Evolutionary conservation across 352 stramenopile genomes (phyloP), one percentile per base, ranked within the genome.

Genomic region (Phytophthora palmivora): DNA sequence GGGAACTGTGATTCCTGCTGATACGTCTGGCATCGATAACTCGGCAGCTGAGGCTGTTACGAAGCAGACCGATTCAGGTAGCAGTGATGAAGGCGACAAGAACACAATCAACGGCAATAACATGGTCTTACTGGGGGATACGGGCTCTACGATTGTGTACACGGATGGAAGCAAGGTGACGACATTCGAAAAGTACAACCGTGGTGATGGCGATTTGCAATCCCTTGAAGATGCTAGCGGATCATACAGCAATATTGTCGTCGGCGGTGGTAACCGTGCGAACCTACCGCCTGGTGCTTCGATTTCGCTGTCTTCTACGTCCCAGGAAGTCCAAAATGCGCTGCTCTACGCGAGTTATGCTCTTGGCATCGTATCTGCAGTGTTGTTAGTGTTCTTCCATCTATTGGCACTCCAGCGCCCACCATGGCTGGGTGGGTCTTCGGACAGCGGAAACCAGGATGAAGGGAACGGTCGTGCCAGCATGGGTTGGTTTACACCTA

Each of bases 301-400:
- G 9, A 87, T 91, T 37, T 70, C 70, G 24, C 63, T 91, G 4
- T 88, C 78, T 9, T 42, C 72, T 16, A 53, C 75, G 36, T 68
- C 75, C 5, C 58, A 82, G 37, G 53, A 77, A 30, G 53, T 73
- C 8, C 74, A 89, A 42, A 78, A 87, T n/a, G 75, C 69, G 21
- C 63, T 89, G 34, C 66, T 82, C 7, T 82, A 79, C 39, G 58
- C 63, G 4, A 78, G 70, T 49, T 87, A 80, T 36, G 74, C 74
- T 2, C 73, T 92, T 21, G 65, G 76, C 6, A 71, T 87, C 30
- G 66, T 84, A 26, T 76, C 74, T 9, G 66, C 61, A 12, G 53
- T 76, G 19, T 34, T 92, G 46, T 63, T 92, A 18, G 46, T 87
- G n/a, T 69, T 87, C 30, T 87, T 79, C 62, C 80, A 90, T 36